Evolutionary conservation across 2,329 filamentous ascomycete species (phyloP).

Genomic region (Phialophora expanda): DNA sequence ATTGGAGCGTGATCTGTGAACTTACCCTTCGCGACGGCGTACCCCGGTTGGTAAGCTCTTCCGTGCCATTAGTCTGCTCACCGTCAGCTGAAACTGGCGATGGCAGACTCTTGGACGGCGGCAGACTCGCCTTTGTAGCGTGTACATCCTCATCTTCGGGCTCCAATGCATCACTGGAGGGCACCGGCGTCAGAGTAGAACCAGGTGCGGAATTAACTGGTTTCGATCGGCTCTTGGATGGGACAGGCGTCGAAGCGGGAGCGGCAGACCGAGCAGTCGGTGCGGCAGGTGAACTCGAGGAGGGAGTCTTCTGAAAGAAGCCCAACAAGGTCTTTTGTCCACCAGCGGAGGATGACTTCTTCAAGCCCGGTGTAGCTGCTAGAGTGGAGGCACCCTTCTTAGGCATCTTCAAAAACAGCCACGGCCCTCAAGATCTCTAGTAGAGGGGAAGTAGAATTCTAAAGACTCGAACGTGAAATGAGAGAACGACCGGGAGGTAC

Average conservation of each 20-base stretch:
- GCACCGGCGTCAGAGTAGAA: constrained; percentile 69
- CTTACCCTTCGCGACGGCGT: constrained; percentile 82
- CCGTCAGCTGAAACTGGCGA: constrained; percentile 54
- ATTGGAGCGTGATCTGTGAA: constrained; percentile 3
- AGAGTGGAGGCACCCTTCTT: constrained; percentile 44
- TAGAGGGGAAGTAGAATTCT: background rate
- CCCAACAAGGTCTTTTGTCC: constrained; percentile 75
- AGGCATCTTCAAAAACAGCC: constrained; percentile 44
- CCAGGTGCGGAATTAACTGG: constrained; percentile 48
- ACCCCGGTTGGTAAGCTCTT: constrained; percentile 55
- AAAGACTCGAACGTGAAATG: background rate
- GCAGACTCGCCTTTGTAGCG: constrained; percentile 47
- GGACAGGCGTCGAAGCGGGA: constrained; percentile 37
- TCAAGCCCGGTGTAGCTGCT: constrained; percentile 46
- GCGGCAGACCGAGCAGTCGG: constrained; percentile 19
- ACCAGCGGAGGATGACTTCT: constrained; percentile 52
- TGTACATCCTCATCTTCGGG: constrained; percentile 66
- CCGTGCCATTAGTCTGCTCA: constrained; percentile 32
- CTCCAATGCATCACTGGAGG: constrained; percentile 77
- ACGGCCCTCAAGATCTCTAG: background rate
- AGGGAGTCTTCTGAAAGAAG: constrained; percentile 71
- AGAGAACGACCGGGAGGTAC: background rate
- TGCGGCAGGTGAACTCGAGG: constrained; percentile 25
- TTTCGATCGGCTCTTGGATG: constrained; percentile 54
- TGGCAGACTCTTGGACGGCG: constrained; percentile 59